Conservation (phyloP, 768 basidiomycete genomes). For the Leccinum fibrillosum region DNA sequence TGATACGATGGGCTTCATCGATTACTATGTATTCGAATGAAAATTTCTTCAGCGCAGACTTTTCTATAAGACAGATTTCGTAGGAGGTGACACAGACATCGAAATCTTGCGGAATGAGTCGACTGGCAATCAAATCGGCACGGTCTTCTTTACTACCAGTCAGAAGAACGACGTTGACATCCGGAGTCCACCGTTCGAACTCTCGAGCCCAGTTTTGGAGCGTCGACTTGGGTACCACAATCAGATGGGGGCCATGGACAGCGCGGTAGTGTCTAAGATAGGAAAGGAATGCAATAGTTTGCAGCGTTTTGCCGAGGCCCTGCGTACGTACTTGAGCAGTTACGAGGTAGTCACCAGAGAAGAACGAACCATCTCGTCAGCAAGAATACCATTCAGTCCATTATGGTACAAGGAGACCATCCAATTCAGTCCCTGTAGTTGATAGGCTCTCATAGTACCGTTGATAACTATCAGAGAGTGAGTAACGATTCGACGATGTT, state of each 20-base stretch:
- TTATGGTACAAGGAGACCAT: constrained; percentile 96
- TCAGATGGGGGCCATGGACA: constrained; percentile 80
- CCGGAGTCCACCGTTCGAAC: constrained; percentile 87
- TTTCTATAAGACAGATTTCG: constrained; percentile 96
- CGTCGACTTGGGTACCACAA: constrained; percentile 98
- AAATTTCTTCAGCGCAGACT: constrained; percentile 88
- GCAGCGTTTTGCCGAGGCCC: constrained; percentile 98
- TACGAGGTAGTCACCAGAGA: not conserved
- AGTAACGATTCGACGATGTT: not conserved
- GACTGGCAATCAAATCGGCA: constrained; percentile 70
- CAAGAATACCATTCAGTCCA: constrained; percentile 93
- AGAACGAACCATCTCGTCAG: constrained; percentile 83
- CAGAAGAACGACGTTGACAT: constrained; percentile 76
- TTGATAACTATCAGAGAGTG: constrained; percentile 61
- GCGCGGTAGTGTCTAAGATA: constrained; percentile 86
- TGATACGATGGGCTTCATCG: constrained; percentile 98
- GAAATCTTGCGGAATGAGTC: constrained; percentile 84
- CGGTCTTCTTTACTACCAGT: constrained; percentile 91
- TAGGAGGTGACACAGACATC: constrained; percentile 96
- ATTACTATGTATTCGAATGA: constrained; percentile 98
- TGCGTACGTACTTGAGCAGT: constrained; percentile 27
- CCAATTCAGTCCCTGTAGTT: constrained; percentile 96
- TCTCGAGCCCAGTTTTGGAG: constrained; percentile 97
- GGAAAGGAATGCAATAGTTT: constrained; percentile 95
- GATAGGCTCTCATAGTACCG: constrained; percentile 90